Conservation (phyloP, 306 rosid genomes). For the Morella rubra region DNA sequence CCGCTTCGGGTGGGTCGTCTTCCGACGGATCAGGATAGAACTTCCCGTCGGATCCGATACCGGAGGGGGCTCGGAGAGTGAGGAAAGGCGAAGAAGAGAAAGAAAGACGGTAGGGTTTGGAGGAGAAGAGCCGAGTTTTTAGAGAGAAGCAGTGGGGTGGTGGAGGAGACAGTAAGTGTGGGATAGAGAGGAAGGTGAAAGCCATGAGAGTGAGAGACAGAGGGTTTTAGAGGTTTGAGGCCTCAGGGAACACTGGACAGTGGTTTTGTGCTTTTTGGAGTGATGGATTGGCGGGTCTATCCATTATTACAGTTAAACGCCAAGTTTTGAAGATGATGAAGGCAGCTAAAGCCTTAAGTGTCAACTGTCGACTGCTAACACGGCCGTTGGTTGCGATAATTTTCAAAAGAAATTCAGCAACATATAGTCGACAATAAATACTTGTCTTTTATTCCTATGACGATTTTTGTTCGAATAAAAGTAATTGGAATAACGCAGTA, state of each 20-base stretch:
- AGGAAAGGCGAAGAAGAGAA: slow-evolving; percentile 4
- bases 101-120: slow-evolving; percentile 25
- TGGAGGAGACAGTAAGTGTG: slow-evolving; percentile 37
- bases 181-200: slow-evolving; percentile 48
- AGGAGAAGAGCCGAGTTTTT: slow-evolving; percentile 22
- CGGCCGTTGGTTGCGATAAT: too few relatives aligned
- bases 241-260: neutral
- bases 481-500: too few relatives aligned
- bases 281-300: neutral
- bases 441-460: too few relatives aligned
- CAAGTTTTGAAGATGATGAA: too few relatives aligned
- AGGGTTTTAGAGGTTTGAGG: neutral
- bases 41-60: slow-evolving; percentile 63
- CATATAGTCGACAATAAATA: too few relatives aligned
- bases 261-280: too few relatives aligned
- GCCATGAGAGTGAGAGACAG: slow-evolving; percentile 47
- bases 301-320: too few relatives aligned
- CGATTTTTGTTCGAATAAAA: too few relatives aligned
- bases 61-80: slow-evolving; percentile 36
- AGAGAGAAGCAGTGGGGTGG: slow-evolving; percentile 33
- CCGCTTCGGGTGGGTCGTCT: slow-evolving; percentile 83
- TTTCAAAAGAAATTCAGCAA: too few relatives aligned
- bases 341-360: too few relatives aligned
- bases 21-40: slow-evolving; percentile 79
- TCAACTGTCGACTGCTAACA: too few relatives aligned